Base-by-base conservation (phyloP, 495 filamentous ascomycete species). In the Neurospora intermedia region DNA sequence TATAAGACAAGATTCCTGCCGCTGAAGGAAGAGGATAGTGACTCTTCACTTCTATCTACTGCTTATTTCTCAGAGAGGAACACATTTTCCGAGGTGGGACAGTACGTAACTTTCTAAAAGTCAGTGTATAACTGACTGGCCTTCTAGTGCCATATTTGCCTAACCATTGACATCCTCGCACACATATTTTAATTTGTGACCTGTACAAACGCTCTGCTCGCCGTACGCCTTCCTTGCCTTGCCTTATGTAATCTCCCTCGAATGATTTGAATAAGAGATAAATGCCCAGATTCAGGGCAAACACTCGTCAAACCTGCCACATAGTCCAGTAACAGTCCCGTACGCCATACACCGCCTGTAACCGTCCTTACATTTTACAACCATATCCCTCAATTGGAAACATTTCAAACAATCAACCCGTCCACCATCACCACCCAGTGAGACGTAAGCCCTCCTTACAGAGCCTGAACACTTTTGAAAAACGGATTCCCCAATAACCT, bases 401-500 rank as follows among this genome's bases (percentile, higher is more conserved):
- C n/a, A 54, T 54, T 20, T 11, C 20, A 5, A 11, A 54, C 10
- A 23, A 4, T 23, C 23, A 23, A 11, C 10, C 42, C 10, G 9
- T 54, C 10, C 10, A 54, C 46, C 20, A 13, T 3, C 10, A 15
- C 20, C 45, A 23, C 10, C 3, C 13, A 62, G 54, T 15, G 15
- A 23, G 11, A 20, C 20, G n/a, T 23, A 13, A 48, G 2, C 54
- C 54, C 6, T 27, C 54, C 45, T 80, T 80, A 98, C 78, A 98
- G 82, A 70, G 91, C 88, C 85, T 92, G 91, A 35, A 98, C 89
- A n/a, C 90, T 89, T 81, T 94, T 86, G 79, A 98, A 98, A 74
- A 98, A 97, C 27, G 91, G 92, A 80, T 97, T 98, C 46, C 85
- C 87, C 73, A 91, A 81, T 78, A 99, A 83, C 78, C 87, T 90